phyloP scores from a whole-genome alignment of 768 basidiomycete genomes.

The Gymnopilus junonius region DNA sequence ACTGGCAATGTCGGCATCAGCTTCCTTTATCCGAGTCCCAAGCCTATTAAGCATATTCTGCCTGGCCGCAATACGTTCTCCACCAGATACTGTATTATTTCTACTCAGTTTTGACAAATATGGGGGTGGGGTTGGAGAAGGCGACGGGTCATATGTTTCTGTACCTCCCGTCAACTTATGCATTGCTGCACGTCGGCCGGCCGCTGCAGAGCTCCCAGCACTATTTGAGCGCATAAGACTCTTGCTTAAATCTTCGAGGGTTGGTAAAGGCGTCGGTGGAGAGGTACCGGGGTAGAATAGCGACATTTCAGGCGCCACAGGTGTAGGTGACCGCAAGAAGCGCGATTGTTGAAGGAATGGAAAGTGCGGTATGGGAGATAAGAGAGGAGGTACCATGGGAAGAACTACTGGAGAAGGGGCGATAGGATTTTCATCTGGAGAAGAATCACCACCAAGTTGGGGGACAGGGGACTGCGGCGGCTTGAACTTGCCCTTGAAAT shows the following conservation, averaged over 20 bases:
- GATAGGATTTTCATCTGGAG: conserved; percentile 63
- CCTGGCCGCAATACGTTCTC: conserved; percentile 76
- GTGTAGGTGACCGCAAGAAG: conserved; percentile 55
- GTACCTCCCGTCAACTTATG: conserved; percentile 82
- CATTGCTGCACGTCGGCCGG: conserved; percentile 73
- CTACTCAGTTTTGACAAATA: conserved; percentile 50
- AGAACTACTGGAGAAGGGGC: conserved; percentile 38
- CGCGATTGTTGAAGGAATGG: conserved; percentile 44
- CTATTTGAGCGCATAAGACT: conserved; percentile 91
- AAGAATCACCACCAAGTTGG: conserved; percentile 65
- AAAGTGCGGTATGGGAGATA: conserved; percentile 59
- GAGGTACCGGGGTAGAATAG: conserved; percentile 69
- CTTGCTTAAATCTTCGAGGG: conserved; percentile 77
- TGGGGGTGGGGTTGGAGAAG: conserved; percentile 58
- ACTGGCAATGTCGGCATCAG: conserved; percentile 65
- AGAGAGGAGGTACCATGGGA: conserved; percentile 41
- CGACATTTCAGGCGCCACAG: conserved; percentile 57
- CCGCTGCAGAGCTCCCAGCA: conserved; percentile 77
- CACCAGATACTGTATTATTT: conserved; percentile 84
- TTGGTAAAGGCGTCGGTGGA: conserved; percentile 71
- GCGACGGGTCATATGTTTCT: conserved; percentile 65
- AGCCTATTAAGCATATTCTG: conserved; percentile 68
- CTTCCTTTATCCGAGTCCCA: conserved; percentile 62
- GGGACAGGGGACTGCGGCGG: conserved; percentile 52
- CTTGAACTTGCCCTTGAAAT: conserved; percentile 66